phyloP scores from a whole-genome alignment of 257 asterid genomes.

The Parsonsia alboflavescens region DNA sequence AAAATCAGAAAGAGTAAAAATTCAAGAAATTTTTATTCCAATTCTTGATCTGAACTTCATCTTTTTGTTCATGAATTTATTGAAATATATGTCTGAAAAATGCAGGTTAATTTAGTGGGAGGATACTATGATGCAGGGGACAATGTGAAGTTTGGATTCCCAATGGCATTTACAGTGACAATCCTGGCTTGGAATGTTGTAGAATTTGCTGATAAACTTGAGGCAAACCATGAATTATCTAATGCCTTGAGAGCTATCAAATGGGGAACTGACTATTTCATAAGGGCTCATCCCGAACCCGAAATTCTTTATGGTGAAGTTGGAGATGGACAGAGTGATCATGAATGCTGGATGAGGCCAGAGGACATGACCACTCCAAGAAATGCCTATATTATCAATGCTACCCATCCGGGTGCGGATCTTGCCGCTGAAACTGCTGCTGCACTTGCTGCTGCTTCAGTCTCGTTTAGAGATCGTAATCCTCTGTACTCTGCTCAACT shows the following conservation, averaged over 20 bases:
- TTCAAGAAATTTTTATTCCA: too few species aligned
- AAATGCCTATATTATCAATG: constrained; percentile 31
- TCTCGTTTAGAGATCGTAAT: constrained; percentile 27
- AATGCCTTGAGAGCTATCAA: constrained; percentile 39
- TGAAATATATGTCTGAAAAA: background rate
- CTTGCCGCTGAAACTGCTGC: constrained; percentile 73
- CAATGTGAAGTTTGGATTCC: constrained; percentile 66
- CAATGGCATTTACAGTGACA: constrained; percentile 65
- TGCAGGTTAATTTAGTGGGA: constrained; percentile 52
- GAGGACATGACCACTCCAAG: constrained; percentile 70
- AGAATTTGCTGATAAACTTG: constrained; percentile 30
- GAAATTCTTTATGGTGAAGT: constrained; percentile 52
- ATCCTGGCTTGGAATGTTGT: constrained; percentile 61
- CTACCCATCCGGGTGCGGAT: constrained; percentile 58
- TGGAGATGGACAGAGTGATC: constrained; percentile 61
- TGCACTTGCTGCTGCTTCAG: constrained; percentile 49
- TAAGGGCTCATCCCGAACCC: constrained; percentile 58
- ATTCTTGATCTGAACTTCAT: too few species aligned
- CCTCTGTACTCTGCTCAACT: constrained; percentile 33
- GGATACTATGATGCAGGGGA: constrained; percentile 82
- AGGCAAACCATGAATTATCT: constrained; percentile 26
- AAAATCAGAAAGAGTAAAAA: constrained; percentile 26
- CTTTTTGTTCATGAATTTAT: too few species aligned
- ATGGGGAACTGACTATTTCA: constrained; percentile 70
- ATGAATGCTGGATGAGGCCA: constrained; percentile 64